Evolutionary conservation across 257 asterid genomes (phyloP).

Genomic region (Linaria vulgaris): DNA sequence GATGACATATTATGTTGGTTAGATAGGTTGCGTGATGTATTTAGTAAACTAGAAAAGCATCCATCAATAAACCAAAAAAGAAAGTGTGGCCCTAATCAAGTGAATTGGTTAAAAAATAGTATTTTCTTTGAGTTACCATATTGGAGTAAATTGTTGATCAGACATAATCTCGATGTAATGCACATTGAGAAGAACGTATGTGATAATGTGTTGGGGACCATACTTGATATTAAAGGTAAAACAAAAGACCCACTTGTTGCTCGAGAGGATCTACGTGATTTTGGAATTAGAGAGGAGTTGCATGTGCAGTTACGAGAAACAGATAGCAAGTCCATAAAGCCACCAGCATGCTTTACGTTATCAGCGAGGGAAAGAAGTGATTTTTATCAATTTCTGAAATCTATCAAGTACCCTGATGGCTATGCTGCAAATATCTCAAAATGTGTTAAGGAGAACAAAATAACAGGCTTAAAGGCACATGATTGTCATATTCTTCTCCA

Average conservation of each 20-base stretch:
- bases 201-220: too few species aligned
- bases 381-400: not conserved
- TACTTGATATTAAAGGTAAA: not conserved
- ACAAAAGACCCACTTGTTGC: not conserved
- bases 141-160: too few species aligned
- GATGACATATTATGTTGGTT: not conserved
- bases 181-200: too few species aligned
- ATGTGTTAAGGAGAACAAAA: not conserved
- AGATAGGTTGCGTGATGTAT: not conserved
- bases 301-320: not conserved
- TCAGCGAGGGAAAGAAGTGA: not conserved
- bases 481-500: not conserved
- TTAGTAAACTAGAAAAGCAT: not conserved
- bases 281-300: not conserved
- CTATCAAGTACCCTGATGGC: not conserved
- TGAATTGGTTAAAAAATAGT: not conserved
- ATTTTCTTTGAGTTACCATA: not conserved
- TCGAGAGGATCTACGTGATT: not conserved
- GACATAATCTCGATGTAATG: too few species aligned
- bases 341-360: not conserved
- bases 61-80: not conserved
- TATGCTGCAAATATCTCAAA: not conserved
- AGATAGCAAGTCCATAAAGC: not conserved
- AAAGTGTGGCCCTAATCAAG: not conserved
- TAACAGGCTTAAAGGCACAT: not conserved